These are phyloP conservation scores for Moricandia moricandioides DNA, from an alignment of 345 rosid genomes.

Conservation along the genomic window DNA sequence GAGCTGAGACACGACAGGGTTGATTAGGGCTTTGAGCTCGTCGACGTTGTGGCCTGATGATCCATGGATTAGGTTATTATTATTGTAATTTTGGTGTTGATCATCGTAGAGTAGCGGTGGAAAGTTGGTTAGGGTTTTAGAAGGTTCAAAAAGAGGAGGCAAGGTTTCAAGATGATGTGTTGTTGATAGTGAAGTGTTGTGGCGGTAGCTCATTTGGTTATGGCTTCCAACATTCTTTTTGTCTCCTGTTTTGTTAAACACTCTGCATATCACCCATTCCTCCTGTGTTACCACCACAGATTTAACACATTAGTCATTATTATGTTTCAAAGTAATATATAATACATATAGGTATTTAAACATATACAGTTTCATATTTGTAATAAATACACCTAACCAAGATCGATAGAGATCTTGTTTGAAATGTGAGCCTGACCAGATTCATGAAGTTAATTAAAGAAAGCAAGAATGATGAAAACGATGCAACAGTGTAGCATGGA, in stretches of 20 bases:
- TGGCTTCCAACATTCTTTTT: conserved; percentile 47
- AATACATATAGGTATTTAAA: neutral
- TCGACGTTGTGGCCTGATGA: conserved; percentile 40
- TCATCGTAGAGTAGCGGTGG: conserved; percentile 43
- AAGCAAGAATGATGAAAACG: conserved; percentile 35
- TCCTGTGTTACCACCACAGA: conserved; percentile 49
- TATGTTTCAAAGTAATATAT: neutral
- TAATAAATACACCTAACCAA: conserved; percentile 2
- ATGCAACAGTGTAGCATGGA: conserved; percentile 25
- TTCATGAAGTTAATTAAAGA: neutral
- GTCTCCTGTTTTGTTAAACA: conserved; percentile 69
- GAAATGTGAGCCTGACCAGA: conserved; percentile 28
- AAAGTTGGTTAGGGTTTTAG: conserved; percentile 26
- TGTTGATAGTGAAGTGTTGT: conserved; percentile 29
- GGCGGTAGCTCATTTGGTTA: conserved; percentile 39
- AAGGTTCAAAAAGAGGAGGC: conserved; percentile 55
- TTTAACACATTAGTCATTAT: neutral
- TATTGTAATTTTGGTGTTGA: neutral
- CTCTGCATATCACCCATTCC: conserved; percentile 98
- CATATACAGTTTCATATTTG: neutral
- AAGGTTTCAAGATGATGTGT: conserved; percentile 33
- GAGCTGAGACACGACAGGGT: conserved; percentile 42
- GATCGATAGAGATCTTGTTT: conserved; percentile 18
- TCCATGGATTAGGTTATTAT: conserved; percentile 32
- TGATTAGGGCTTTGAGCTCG: conserved; percentile 50